Evolutionary conservation across 345 rosid genomes (phyloP).

Genomic region (Acer yangbiense): DNA sequence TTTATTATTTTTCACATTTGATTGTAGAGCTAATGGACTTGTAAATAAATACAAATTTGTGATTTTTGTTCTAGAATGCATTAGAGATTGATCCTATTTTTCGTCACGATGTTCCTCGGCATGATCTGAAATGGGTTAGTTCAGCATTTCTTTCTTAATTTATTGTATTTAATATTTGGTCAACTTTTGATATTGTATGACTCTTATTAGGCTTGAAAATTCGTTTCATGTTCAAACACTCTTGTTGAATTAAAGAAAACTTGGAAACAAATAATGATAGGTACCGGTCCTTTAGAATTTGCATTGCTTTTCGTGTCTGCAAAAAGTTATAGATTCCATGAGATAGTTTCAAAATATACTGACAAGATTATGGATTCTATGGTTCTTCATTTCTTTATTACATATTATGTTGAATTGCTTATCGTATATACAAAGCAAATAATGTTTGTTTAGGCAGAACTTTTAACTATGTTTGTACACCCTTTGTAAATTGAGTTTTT

Average conservation of each 20-base stretch:
- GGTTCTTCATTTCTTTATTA: neutral
- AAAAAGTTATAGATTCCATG: neutral
- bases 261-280: neutral
- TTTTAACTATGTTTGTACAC: no score
- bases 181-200: neutral
- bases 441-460: no score
- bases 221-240: neutral
- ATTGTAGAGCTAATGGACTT: neutral
- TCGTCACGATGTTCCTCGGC: constrained; percentile 57
- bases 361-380: no score
- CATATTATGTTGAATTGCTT: neutral
- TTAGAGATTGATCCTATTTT: constrained; percentile 37
- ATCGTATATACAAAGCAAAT: no score
- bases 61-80: constrained; percentile 29
- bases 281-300: neutral
- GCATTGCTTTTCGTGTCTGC: neutral
- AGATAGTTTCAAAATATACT: neutral
- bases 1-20: neutral
- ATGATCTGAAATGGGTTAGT: constrained; percentile 43
- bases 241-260: neutral
- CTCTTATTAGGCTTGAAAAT: neutral
- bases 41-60: neutral
- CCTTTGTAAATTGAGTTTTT: no score
- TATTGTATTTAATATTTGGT: neutral
- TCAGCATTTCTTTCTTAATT: neutral